These are phyloP conservation scores for Colletotrichum abscissum DNA, from an alignment of 2,329 filamentous ascomycete species.

Conservation along the genomic window DNA sequence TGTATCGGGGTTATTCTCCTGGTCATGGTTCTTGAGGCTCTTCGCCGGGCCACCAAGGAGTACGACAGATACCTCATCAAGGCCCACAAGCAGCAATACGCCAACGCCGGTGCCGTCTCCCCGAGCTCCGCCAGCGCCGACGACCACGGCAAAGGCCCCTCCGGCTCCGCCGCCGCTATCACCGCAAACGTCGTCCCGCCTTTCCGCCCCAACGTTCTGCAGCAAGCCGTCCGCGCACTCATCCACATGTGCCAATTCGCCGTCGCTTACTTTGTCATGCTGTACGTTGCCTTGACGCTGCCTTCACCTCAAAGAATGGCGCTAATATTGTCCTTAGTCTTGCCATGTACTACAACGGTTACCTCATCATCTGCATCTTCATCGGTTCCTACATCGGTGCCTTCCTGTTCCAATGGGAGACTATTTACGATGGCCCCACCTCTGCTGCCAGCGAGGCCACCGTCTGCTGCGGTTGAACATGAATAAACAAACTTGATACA, in stretches of 20 bases:
- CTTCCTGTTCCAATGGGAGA: conserved; percentile 81
- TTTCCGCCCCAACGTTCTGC: conserved; percentile 68
- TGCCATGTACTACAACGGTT: conserved; percentile 75
- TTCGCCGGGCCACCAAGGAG: conserved; percentile 77
- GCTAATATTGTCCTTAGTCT: conserved; percentile 41
- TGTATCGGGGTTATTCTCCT: conserved; percentile 84
- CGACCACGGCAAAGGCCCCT: conserved; percentile 1
- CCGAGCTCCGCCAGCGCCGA: conserved; percentile 17
- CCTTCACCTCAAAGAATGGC: not conserved
- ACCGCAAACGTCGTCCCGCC: conserved; percentile 40
- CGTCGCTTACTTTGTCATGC: conserved; percentile 84
- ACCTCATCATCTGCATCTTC: conserved; percentile 84
- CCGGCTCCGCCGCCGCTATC: not conserved
- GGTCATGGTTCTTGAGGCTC: conserved; percentile 76
- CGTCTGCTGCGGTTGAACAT: conserved; percentile 52
- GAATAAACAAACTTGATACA: not conserved
- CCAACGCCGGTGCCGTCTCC: conserved; percentile 34
- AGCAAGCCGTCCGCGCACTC: conserved; percentile 75
- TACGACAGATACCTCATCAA: conserved; percentile 76
- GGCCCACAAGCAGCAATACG: conserved; percentile 50
- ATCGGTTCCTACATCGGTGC: conserved; percentile 79
- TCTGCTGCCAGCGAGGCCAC: conserved; percentile 51
- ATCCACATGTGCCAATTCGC: conserved; percentile 79
- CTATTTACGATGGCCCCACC: conserved; percentile 47
- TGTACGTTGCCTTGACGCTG: conserved; percentile 47